phyloP scores from a whole-genome alignment of 202 grass and related monocot genomes.

The Carex sylvatica region DNA sequence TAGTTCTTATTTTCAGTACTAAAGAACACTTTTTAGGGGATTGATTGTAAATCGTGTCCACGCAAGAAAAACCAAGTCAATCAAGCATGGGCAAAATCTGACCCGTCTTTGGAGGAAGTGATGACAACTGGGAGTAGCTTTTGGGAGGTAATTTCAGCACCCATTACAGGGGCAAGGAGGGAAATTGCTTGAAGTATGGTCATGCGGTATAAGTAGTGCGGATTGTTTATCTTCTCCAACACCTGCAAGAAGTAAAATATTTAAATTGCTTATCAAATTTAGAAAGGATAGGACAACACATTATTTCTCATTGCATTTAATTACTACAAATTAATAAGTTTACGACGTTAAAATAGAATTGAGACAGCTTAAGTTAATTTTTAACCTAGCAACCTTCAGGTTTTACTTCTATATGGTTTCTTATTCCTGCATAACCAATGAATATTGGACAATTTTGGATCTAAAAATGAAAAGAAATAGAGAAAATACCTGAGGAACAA shows the following conservation, averaged over 20 bases:
- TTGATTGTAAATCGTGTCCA: no score
- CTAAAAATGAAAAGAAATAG: not conserved
- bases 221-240: slow-evolving; percentile 90
- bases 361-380: not conserved
- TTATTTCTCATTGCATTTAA: not conserved
- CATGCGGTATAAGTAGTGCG: slow-evolving; percentile 93
- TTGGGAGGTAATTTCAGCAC: slow-evolving; percentile 82
- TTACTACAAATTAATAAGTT: not conserved
- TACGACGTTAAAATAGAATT: not conserved
- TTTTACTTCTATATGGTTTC: no score
- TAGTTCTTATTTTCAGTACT: no score
- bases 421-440: not conserved
- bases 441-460: not conserved
- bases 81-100: not conserved
- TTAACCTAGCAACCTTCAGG: not conserved
- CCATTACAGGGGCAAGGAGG: slow-evolving; percentile 84
- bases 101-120: slow-evolving; percentile 90
- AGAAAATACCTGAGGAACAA: slow-evolving; percentile 70
- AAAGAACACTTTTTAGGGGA: no score
- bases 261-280: slow-evolving; percentile 14
- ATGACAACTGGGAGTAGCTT: slow-evolving; percentile 77
- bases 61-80: no score
- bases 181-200: slow-evolving; percentile 81
- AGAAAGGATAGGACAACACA: not conserved
- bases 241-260: slow-evolving; percentile 37